Conservation (phyloP, 2,329 filamentous ascomycete genomes). For the Cercospora berteroae region DNA sequence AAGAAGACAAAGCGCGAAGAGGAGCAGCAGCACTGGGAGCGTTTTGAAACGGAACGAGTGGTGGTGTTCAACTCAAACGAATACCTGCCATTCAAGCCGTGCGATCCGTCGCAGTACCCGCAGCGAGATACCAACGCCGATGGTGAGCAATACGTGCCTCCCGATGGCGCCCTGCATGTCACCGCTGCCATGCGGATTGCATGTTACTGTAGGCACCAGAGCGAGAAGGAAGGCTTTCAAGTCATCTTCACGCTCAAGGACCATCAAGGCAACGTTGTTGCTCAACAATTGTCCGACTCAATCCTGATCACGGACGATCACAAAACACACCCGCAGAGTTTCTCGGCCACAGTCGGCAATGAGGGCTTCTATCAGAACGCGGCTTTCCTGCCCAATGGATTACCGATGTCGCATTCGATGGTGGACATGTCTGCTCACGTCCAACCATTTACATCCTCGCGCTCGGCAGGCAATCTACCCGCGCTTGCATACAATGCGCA, state of each 20-base stretch:
- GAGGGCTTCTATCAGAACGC: constrained; percentile 31
- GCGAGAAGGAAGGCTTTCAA: constrained; percentile 86
- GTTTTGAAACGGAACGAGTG: constrained; percentile 75
- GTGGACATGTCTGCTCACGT: constrained; percentile 39
- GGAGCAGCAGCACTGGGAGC: constrained; percentile 83
- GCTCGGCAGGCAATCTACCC: constrained; percentile 64
- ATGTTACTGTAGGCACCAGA: constrained; percentile 93
- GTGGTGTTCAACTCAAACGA: constrained; percentile 91
- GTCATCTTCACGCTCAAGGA: constrained; percentile 96
- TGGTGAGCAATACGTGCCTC: constrained; percentile 35
- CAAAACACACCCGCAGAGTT: constrained; percentile 66
- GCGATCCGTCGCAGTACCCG: constrained; percentile 42
- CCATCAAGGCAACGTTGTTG: constrained; percentile 69
- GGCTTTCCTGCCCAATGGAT: constrained; percentile 31
- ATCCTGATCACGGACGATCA: constrained; percentile 99
- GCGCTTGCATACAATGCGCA: constrained; percentile 45
- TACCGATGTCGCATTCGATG: constrained; percentile 41
- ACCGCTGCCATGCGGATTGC: constrained; percentile 92
- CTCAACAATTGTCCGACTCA: constrained; percentile 79
- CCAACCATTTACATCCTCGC: constrained; percentile 55
- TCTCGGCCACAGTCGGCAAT: constrained; percentile 31
- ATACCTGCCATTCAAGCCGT: constrained; percentile 75
- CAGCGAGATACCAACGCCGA: constrained; percentile 30
- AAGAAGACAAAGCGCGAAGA: constrained; percentile 94
- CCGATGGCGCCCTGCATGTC: constrained; percentile 68